Evolutionary conservation across 1,139 yeast genomes (phyloP).

Genomic region (Saccharomyces hybrid): DNA sequence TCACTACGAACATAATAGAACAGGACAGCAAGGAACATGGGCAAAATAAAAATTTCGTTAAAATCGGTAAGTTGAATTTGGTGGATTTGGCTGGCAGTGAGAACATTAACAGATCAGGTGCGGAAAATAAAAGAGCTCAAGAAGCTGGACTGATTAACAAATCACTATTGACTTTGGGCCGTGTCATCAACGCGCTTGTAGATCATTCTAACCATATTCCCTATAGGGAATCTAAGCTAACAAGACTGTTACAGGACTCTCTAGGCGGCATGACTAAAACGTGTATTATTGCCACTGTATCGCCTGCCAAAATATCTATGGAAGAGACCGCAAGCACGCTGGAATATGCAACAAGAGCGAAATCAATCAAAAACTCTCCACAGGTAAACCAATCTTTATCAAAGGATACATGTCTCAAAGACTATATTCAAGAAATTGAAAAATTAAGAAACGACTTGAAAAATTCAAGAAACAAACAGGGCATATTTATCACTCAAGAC

Average conservation of each 20-base stretch:
- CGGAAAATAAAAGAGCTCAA: constrained; percentile 66
- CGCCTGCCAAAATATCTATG: constrained; percentile 64
- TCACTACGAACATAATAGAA: constrained; percentile 44
- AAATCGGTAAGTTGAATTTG: constrained; percentile 59
- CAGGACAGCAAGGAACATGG: constrained; percentile 35
- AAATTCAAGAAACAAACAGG: constrained; percentile 57
- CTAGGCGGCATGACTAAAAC: constrained; percentile 80
- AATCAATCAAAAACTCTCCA: constrained; percentile 67
- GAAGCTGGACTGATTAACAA: constrained; percentile 89
- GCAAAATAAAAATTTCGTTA: constrained; percentile 32
- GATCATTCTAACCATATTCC: constrained; percentile 64
- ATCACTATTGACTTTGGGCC: constrained; percentile 70
- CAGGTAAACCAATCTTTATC: constrained; percentile 50
- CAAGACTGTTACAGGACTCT: constrained; percentile 72
- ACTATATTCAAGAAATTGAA: constrained; percentile 46
- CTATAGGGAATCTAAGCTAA: constrained; percentile 76
- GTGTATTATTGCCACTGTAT: constrained; percentile 69
- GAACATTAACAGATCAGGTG: constrained; percentile 72
- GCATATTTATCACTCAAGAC: constrained; percentile 52
- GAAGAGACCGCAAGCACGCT: constrained; percentile 79
- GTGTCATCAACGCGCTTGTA: constrained; percentile 70
- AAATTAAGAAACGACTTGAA: constrained; percentile 53
- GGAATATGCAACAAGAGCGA: constrained; percentile 79
- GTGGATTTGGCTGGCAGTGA: constrained; percentile 91
- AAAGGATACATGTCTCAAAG: constrained; percentile 43